These are phyloP conservation scores for Aureobasidium mangrovei DNA, from an alignment of 2,329 filamentous ascomycete species.

Conservation along the genomic window DNA sequence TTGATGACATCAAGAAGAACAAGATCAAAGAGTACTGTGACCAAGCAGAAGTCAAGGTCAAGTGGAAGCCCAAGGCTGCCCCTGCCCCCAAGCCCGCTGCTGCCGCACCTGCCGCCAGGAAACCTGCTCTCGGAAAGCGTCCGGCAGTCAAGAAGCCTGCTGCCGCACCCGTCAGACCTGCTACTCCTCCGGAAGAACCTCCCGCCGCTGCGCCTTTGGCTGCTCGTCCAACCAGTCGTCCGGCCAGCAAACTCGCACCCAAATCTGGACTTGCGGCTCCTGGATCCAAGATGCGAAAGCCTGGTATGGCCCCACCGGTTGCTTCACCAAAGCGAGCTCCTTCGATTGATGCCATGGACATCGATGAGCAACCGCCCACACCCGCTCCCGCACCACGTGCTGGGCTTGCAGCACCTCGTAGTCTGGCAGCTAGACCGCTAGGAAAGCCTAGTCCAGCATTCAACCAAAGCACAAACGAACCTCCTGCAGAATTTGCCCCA, in stretches of 20 bases:
- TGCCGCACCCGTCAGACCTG: constrained; percentile 30
- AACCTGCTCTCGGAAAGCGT: constrained; percentile 43
- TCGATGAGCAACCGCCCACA: constrained; percentile 22
- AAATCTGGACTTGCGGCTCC: constrained; percentile 33
- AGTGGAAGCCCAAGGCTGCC: constrained; percentile 80
- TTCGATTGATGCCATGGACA: constrained; percentile 46
- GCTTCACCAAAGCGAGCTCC: constrained; percentile 30
- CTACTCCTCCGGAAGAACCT: constrained; percentile 34
- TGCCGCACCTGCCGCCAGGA: constrained; percentile 47
- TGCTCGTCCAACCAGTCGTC: constrained; percentile 50
- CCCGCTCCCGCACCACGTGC: constrained; percentile 32
- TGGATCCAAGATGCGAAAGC: constrained; percentile 34
- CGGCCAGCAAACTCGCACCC: constrained; percentile 33
- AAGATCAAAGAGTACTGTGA: constrained; percentile 94
- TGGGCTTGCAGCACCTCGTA: constrained; percentile 42
- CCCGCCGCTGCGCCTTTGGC: constrained; percentile 47
- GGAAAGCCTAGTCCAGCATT: constrained; percentile 62
- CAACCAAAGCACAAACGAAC: constrained; percentile 41
- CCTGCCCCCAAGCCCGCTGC: constrained; percentile 49
- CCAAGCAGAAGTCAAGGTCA: constrained; percentile 73
- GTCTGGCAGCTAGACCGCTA: constrained; percentile 77
- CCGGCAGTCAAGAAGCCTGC: constrained; percentile 40
- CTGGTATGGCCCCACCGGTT: constrained; percentile 24
- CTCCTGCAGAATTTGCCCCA: constrained; percentile 24
- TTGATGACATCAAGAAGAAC: constrained; percentile 90